A percentile compares a stretch with the other conserved stretches of the same genome.
phyloP scores from a whole-genome alignment of 2,329 filamentous ascomycete genomes.

The Thermoascus crustaceus region DNA sequence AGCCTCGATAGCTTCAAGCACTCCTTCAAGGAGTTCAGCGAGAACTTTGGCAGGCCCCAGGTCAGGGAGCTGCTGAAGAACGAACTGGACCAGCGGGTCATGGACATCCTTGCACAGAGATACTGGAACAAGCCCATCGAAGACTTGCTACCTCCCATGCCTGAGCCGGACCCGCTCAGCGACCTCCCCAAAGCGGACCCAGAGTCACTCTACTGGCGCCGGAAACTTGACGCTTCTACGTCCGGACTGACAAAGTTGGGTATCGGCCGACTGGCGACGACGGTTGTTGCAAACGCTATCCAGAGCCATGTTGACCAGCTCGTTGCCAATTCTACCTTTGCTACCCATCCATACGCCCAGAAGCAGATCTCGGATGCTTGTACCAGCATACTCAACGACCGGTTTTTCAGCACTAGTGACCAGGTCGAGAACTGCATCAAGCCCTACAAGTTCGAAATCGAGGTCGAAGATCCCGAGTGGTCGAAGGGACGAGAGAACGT shows the following conservation, averaged over 20 bases:
- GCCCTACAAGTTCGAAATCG: constrained; percentile 96
- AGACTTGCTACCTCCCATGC: constrained; percentile 60
- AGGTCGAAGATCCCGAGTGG: constrained; percentile 90
- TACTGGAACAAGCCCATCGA: constrained; percentile 97
- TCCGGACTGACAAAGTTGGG: constrained; percentile 89
- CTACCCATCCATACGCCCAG: constrained; percentile 81
- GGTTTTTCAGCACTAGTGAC: constrained; percentile 94
- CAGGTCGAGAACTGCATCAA: constrained; percentile 99
- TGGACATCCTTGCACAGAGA: constrained; percentile 82
- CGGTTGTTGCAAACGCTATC: constrained; percentile 79
- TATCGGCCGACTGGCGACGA: constrained; percentile 85
- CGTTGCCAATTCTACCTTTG: constrained; percentile 73
- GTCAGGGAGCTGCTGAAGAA: constrained; percentile 84
- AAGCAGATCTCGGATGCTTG: constrained; percentile 90
- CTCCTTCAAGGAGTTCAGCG: constrained; percentile 88
- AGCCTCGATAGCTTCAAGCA: constrained; percentile 96
- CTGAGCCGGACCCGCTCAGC: constrained; percentile 63
- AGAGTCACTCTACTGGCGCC: constrained; percentile 81
- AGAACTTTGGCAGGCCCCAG: constrained; percentile 79
- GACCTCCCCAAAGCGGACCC: constrained; percentile 79
- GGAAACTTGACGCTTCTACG: constrained; percentile 86
- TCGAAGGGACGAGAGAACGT: constrained; percentile 74
- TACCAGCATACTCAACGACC: constrained; percentile 80
- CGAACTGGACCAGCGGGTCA: constrained; percentile 87
- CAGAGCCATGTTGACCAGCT: constrained; percentile 75